Base-by-base conservation (phyloP, 331 rosid genomes). In the Spiraea crenata region DNA sequence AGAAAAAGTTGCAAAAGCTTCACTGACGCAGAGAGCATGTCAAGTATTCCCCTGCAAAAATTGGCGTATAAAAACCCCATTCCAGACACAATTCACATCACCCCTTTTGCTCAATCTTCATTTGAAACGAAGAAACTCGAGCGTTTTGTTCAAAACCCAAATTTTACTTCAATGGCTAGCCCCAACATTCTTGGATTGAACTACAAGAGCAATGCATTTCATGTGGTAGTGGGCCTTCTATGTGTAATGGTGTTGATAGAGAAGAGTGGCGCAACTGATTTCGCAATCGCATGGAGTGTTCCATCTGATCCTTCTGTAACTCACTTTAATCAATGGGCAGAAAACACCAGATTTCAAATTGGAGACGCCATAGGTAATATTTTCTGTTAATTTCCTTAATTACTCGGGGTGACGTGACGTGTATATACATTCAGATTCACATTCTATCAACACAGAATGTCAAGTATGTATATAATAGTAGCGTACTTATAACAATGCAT, bases 261-360 rank as follows among this genome's bases (percentile, higher is more conserved):
- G 15, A 65, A 73, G 45, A 79, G 84, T 82, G 70, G 65, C 70
- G 86, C 91, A 47, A 73, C 67, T 64, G 74, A 83, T 17, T 86
- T 91, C 15, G 52, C 81, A 8, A 62, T 84, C 39, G 95, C 86
- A 64, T 91, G 97, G 96, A 20, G 66, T 77, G 76, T 54, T 48
- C 91, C 93, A 35, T 78, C 69, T 63, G 80, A 82, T 62, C 63
- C 90, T 54, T 80, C 45, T 76, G 50, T 67, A 42, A 65, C 77
- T 5, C 75, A 74, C 66, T 86, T 74, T 55, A 80, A 74, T 79
- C 91, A 82, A 77, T 88, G 97, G 97, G 97, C 97, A 14, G 82
- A 80, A 68, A 80, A 64, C 19, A 82, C 69, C 75, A 54, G 96
- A 67, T 91, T 88, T 77, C 88, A 88, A 71, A 71, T 75, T 16